phyloP scores from a whole-genome alignment of 306 rosid genomes.

The Parietaria judaica region DNA sequence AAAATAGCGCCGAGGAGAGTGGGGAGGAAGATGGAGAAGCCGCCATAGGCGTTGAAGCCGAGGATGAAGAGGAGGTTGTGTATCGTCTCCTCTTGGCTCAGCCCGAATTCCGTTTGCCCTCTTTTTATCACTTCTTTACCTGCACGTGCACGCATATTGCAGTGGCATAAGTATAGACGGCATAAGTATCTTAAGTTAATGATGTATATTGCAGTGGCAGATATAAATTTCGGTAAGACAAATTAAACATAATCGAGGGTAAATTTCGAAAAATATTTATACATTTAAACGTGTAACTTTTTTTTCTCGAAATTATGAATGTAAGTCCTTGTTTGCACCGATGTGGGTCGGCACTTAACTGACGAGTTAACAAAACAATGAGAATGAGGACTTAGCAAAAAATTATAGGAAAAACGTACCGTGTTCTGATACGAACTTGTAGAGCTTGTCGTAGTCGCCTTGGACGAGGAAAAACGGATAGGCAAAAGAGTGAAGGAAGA shows the following conservation, averaged over 20 bases:
- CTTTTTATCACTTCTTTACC: slow-evolving; percentile 54
- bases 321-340: no score
- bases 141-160: neutral
- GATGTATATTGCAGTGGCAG: no score
- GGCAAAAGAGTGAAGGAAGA: slow-evolving; percentile 72
- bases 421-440: slow-evolving; percentile 41
- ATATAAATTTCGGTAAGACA: no score
- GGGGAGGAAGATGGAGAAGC: slow-evolving; percentile 70
- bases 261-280: no score
- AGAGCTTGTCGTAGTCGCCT: slow-evolving; percentile 53
- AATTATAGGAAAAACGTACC: slow-evolving; percentile 24
- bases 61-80: slow-evolving; percentile 71
- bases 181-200: no score
- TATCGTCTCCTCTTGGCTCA: slow-evolving; percentile 49
- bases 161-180: neutral
- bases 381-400: neutral
- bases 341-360: no score
- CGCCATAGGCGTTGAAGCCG: slow-evolving; percentile 90
- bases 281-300: no score
- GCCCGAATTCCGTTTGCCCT: slow-evolving; percentile 54
- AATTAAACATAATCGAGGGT: no score
- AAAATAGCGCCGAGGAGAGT: slow-evolving; percentile 32
- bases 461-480: slow-evolving; percentile 63
- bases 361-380: no score
- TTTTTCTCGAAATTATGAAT: no score